These are phyloP conservation scores for Entomortierella parvispora DNA, from an alignment of 192 early-diverging fungal species.

Conservation along the genomic window DNA sequence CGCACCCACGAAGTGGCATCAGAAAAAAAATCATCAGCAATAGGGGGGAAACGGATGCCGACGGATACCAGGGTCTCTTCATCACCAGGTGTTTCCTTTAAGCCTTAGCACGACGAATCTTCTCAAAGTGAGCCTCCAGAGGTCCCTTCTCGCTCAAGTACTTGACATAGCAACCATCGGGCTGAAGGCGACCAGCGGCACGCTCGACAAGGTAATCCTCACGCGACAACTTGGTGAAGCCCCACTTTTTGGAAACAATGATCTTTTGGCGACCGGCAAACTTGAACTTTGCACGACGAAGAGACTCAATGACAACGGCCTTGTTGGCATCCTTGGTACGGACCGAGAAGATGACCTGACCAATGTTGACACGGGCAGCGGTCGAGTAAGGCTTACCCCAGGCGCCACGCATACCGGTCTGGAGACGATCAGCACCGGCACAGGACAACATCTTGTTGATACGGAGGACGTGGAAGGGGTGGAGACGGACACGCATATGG, in stretches of 20 bases:
- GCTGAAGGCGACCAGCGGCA: conserved; percentile 79
- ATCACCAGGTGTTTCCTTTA: too few relatives aligned
- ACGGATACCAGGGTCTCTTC: too few relatives aligned
- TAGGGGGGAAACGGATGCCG: too few relatives aligned
- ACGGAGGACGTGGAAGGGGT: conserved; percentile 98
- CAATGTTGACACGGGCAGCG: conserved; percentile 98
- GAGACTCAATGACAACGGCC: conserved; percentile 90
- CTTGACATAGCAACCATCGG: conserved; percentile 97
- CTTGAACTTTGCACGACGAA: conserved; percentile 81
- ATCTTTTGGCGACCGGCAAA: conserved; percentile 99
- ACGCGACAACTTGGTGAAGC: conserved; percentile 97
- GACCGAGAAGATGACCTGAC: conserved; percentile 96
- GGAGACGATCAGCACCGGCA: conserved; percentile 98
- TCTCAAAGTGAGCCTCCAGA: conserved; percentile 64
- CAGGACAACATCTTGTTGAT: conserved; percentile 99
- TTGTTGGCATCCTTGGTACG: conserved; percentile 96
- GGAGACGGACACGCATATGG: conserved; percentile 98
- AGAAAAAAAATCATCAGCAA: too few relatives aligned
- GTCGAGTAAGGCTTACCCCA: conserved; percentile 96
- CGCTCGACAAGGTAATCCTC: conserved; percentile 88
- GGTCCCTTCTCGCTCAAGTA: conserved; percentile 89
- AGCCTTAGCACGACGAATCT: conserved; percentile 33
- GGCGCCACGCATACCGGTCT: conserved; percentile 99
- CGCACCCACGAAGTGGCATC: too few relatives aligned
- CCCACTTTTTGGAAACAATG: conserved; percentile 99